Percentiles rank a stretch among this genome's conserved stretches.
phyloP scores from a whole-genome alignment of 805 yeast genomes.

The Saccharomycopsis microspora region DNA sequence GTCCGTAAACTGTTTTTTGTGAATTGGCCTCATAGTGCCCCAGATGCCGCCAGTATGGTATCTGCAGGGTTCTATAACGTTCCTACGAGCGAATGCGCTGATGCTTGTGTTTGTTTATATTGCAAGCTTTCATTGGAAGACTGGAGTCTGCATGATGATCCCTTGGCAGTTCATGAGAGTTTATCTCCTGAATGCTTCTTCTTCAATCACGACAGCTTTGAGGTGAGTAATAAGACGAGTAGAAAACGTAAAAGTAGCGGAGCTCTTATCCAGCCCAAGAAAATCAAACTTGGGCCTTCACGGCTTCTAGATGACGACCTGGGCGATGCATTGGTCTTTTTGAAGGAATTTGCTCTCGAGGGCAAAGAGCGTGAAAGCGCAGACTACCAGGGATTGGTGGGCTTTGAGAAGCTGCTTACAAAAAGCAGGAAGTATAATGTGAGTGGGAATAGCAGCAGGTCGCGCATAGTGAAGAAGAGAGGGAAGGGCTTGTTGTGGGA shows the following conservation, averaged over 20 bases:
- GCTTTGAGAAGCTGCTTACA: no score
- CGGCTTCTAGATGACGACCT: neutral
- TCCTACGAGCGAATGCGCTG: conserved; percentile 37
- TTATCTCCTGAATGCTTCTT: conserved; percentile 32
- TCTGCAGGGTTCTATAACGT: conserved; percentile 55
- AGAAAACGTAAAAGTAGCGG: neutral
- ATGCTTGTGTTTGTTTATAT: conserved; percentile 49
- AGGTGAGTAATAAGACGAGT: neutral
- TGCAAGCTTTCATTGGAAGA: conserved; percentile 58
- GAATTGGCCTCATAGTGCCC: conserved; percentile 36
- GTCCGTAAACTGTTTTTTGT: conserved; percentile 28
- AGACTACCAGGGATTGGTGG: no score
- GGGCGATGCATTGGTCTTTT: no score
- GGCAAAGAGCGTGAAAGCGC: no score
- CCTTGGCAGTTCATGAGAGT: conserved; percentile 43
- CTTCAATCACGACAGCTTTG: conserved; percentile 19
- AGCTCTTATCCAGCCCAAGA: neutral
- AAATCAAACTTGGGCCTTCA: neutral
- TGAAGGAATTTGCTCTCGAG: no score
- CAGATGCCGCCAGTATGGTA: conserved; percentile 33
- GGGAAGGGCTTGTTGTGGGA: no score
- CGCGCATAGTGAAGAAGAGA: no score
- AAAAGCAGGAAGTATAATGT: no score
- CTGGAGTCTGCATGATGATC: conserved; percentile 61
- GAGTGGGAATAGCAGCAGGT: no score